Conservation (phyloP, 139 green algal genomes). For the Helicosporidium sp. region DNA sequence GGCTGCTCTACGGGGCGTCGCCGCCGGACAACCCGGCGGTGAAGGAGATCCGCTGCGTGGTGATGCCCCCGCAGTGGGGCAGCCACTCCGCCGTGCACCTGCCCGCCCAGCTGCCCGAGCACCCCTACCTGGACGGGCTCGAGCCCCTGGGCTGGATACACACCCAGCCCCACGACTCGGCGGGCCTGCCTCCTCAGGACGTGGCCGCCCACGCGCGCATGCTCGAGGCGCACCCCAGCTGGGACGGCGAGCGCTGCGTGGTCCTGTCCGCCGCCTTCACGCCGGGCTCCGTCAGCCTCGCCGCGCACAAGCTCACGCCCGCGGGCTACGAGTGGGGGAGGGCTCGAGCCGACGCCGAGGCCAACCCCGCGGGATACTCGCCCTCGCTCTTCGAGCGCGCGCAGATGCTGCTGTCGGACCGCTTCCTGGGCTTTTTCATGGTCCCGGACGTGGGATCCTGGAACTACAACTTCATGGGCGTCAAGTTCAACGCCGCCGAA, state of each 20-base stretch:
- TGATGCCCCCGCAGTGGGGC: constrained; percentile 93
- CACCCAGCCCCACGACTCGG: constrained; percentile 90
- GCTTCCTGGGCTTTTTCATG: constrained; percentile 98
- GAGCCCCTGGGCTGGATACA: constrained; percentile 98
- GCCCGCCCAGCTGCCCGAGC: constrained; percentile 65
- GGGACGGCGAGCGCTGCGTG: constrained; percentile 91
- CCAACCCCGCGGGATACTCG: constrained; percentile 70
- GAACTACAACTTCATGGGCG: constrained; percentile 98
- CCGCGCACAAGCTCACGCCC: constrained; percentile 94
- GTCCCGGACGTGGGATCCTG: constrained; percentile 70
- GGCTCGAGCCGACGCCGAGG: constrained; percentile 61
- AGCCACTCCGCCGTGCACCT: constrained; percentile 86
- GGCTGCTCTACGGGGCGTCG: constrained; percentile 81
- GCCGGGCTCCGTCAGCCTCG: constrained; percentile 77
- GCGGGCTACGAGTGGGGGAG: constrained; percentile 73
- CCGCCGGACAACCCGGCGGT: constrained; percentile 87
- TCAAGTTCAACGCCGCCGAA: constrained; percentile 46
- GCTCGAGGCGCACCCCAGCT: constrained; percentile 77
- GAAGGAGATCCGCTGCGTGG: constrained; percentile 87
- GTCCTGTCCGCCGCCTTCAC: constrained; percentile 89
- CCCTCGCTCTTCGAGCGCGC: constrained; percentile 91
- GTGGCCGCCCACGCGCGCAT: constrained; percentile 80
- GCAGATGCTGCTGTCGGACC: constrained; percentile 92
- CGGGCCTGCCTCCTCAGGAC: constrained; percentile 78
- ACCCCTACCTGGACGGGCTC: constrained; percentile 87